Conservation (phyloP, 495 filamentous ascomycete species). For the Tuber aestivum region DNA sequence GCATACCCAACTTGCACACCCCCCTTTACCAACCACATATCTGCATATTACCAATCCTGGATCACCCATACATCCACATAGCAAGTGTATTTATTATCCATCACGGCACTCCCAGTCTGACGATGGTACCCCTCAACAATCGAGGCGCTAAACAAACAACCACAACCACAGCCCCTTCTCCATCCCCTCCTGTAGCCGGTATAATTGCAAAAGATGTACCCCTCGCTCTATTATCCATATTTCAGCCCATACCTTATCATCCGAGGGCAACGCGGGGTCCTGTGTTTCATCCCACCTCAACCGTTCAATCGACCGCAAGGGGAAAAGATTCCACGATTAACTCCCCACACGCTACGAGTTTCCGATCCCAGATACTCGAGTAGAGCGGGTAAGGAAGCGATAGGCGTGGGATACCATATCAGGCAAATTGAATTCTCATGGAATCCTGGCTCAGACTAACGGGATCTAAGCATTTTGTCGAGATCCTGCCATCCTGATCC, state of each 20-base stretch:
- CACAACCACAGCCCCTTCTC: neutral
- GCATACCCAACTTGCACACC: conserved; percentile 51
- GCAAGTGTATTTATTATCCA: conserved; percentile 25
- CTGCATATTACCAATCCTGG: conserved; percentile 28
- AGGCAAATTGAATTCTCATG: too few species aligned
- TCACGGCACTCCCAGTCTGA: conserved; percentile 49
- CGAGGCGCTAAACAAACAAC: neutral
- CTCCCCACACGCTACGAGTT: neutral
- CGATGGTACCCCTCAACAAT: neutral
- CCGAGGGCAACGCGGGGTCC: conserved; percentile 1
- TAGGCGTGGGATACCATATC: too few species aligned
- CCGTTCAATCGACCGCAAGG: neutral
- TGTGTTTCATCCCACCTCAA: neutral
- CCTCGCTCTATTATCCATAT: neutral
- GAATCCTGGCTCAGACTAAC: too few species aligned
- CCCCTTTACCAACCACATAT: conserved; percentile 52
- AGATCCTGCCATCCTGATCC: too few species aligned
- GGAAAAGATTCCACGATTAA: neutral
- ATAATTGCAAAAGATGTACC: conserved; percentile 7
- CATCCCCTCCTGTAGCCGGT: neutral
- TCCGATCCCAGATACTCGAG: too few species aligned
- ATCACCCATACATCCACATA: neutral
- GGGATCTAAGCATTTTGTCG: too few species aligned
- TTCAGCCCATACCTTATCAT: conserved; percentile 31
- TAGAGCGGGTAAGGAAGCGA: too few species aligned